Conservation (phyloP, 306 rosid genomes). For the Vigna hirtella region DNA sequence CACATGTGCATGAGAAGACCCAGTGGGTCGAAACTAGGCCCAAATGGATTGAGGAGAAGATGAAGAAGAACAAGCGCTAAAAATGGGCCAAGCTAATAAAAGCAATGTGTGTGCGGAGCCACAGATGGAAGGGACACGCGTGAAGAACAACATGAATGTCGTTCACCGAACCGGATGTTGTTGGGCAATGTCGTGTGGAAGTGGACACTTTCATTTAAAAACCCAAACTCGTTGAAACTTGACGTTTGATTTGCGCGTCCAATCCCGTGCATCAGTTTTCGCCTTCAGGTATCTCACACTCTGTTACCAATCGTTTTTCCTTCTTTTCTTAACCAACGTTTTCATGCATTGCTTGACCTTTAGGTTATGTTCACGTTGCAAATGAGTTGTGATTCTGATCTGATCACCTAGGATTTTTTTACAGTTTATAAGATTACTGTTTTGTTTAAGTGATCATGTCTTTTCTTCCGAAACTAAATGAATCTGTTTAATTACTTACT, state of each 20-base stretch:
- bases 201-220: conserved; percentile 36
- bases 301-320: not conserved
- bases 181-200: not conserved
- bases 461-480: not conserved
- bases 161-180: conserved; percentile 44
- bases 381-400: not conserved
- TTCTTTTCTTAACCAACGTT: not conserved
- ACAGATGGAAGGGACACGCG: conserved; percentile 52
- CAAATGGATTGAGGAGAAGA: not conserved
- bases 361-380: not conserved
- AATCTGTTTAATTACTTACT: not conserved
- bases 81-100: conserved; percentile 31
- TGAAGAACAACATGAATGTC: conserved; percentile 42
- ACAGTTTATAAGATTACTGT: not conserved
- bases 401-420: not conserved
- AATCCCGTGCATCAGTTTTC: not conserved
- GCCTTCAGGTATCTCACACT: conserved; percentile 16
- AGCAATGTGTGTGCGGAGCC: conserved; percentile 34
- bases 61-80: not conserved
- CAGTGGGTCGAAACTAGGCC: conserved; percentile 17
- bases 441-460: not conserved
- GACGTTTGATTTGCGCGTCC: conserved; percentile 39
- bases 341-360: not conserved
- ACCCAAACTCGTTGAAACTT: conserved; percentile 42
- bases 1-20: not conserved